A percentile compares a stretch with the other conserved stretches of the same genome.
Conservation (phyloP, 139 green algal species). For the Chlamydomonas incerta region DNA sequence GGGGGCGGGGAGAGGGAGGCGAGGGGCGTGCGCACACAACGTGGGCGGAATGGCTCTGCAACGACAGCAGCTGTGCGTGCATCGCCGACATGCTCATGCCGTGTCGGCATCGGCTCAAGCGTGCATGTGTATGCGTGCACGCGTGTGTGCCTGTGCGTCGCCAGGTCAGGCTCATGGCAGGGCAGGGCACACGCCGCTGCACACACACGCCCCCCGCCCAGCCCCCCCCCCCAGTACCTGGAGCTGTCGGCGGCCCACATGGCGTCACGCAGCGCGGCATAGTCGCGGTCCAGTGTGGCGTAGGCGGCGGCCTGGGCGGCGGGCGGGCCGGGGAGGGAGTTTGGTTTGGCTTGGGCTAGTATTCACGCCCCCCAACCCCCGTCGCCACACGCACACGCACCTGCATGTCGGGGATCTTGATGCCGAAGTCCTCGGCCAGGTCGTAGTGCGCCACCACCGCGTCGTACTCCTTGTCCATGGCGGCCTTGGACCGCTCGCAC, state of each 20-base stretch:
- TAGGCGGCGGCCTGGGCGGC: conserved; percentile 50
- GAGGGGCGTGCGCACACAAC: too few species aligned
- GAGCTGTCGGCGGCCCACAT: conserved; percentile 62
- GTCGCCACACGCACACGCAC: conserved; percentile 12
- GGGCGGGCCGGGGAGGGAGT: background rate
- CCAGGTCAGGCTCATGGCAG: too few species aligned
- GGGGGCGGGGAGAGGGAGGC: too few species aligned
- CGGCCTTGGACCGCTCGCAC: conserved; percentile 53
- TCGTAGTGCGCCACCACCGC: conserved; percentile 67
- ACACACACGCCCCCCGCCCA: background rate
- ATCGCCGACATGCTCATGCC: too few species aligned
- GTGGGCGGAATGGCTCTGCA: too few species aligned
- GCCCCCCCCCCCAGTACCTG: background rate
- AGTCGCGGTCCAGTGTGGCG: conserved; percentile 70
- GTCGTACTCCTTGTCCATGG: conserved; percentile 61
- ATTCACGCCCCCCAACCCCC: background rate
- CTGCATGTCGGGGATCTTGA: conserved; percentile 77
- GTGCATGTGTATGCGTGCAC: too few species aligned
- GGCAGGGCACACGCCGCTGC: too few species aligned
- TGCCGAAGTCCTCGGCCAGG: conserved; percentile 74
- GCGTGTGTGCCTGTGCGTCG: background rate
- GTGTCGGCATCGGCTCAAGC: too few species aligned
- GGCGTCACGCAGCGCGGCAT: conserved; percentile 63
- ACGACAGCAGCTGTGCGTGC: too few species aligned
- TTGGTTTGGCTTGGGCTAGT: too few species aligned